Evolutionary conservation across 495 filamentous ascomycete species (phyloP).

Genomic region (Penicillium diatomitis): DNA sequence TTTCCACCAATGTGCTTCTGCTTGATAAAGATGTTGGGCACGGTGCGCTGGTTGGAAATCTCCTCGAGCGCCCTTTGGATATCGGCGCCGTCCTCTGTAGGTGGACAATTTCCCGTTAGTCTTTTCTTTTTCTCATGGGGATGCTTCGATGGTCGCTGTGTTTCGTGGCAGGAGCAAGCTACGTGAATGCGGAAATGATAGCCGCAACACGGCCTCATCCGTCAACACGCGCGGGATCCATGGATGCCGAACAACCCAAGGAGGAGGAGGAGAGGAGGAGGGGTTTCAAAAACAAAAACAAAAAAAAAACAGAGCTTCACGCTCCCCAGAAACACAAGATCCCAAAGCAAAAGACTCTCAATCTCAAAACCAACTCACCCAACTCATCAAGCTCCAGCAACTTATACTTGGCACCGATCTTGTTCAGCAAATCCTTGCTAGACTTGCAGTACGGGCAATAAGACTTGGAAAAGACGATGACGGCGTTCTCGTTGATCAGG

Average conservation of each 20-base stretch:
- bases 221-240: too few species aligned
- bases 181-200: too few species aligned
- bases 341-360: neutral
- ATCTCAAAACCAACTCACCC: slow-evolving; percentile 38
- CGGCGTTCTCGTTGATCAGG: slow-evolving; percentile 87
- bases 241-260: too few species aligned
- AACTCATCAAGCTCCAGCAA: slow-evolving; percentile 77
- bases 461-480: slow-evolving; percentile 93
- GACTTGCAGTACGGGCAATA: slow-evolving; percentile 93
- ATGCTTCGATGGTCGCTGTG: too few species aligned
- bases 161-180: too few species aligned
- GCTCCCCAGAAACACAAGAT: neutral
- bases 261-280: too few species aligned
- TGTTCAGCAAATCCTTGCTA: slow-evolving; percentile 62
- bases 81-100: slow-evolving; percentile 62
- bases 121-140: too few species aligned
- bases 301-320: neutral
- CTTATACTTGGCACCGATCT: slow-evolving; percentile 62
- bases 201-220: too few species aligned
- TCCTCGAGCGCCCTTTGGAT: slow-evolving; percentile 78
- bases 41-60: slow-evolving; percentile 73
- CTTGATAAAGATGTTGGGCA: slow-evolving; percentile 91
- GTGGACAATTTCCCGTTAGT: neutral
- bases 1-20: slow-evolving; percentile 93
- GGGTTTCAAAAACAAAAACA: too few species aligned